A percentile compares a stretch with the other conserved stretches of the same genome.
Evolutionary conservation across 1,139 yeast genomes (phyloP).

Genomic region (Geotrichum restrictum): DNA sequence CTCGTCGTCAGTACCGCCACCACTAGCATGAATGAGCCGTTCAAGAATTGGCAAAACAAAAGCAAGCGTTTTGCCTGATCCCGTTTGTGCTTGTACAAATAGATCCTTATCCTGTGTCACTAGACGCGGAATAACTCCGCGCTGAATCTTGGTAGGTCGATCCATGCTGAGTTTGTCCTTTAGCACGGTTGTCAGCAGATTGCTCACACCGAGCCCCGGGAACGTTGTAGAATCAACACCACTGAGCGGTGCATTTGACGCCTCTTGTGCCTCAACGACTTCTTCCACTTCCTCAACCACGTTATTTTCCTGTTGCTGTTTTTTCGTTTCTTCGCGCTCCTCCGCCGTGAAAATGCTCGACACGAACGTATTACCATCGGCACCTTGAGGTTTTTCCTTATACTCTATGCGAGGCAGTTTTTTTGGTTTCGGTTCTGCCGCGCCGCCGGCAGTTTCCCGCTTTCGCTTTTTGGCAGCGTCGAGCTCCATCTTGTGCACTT

Average conservation of each 20-base stretch:
- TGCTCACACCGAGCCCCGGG: slow-evolving; percentile 64
- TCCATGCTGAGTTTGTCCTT: slow-evolving; percentile 54
- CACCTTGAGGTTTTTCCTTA: slow-evolving; percentile 23
- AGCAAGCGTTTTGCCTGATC: slow-evolving; percentile 90
- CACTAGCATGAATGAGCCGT: slow-evolving; percentile 41
- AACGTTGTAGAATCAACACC: slow-evolving; percentile 58
- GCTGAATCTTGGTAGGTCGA: slow-evolving; percentile 83
- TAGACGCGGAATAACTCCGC: slow-evolving; percentile 72
- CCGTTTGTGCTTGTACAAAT: slow-evolving; percentile 91
- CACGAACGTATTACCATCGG: slow-evolving; percentile 53
- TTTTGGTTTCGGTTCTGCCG: slow-evolving; percentile 15
- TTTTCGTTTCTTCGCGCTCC: slow-evolving; percentile 35
- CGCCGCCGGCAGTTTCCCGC: not conserved
- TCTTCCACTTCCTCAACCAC: slow-evolving; percentile 32
- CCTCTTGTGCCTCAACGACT: slow-evolving; percentile 39
- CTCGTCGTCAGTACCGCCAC: not conserved
- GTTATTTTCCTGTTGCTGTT: not conserved
- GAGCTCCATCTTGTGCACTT: slow-evolving; percentile 14
- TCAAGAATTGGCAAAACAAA: slow-evolving; percentile 80
- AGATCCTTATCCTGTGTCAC: slow-evolving; percentile 54
- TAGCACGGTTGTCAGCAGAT: slow-evolving; percentile 52
- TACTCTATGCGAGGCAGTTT: slow-evolving; percentile 19
- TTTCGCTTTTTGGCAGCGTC: slow-evolving; percentile 13
- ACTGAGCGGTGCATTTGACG: slow-evolving; percentile 76
- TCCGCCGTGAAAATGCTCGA: slow-evolving; percentile 85